These are phyloP conservation scores for Colletotrichum musicola DNA, from an alignment of 2,329 filamentous ascomycete species.

Conservation along the genomic window DNA sequence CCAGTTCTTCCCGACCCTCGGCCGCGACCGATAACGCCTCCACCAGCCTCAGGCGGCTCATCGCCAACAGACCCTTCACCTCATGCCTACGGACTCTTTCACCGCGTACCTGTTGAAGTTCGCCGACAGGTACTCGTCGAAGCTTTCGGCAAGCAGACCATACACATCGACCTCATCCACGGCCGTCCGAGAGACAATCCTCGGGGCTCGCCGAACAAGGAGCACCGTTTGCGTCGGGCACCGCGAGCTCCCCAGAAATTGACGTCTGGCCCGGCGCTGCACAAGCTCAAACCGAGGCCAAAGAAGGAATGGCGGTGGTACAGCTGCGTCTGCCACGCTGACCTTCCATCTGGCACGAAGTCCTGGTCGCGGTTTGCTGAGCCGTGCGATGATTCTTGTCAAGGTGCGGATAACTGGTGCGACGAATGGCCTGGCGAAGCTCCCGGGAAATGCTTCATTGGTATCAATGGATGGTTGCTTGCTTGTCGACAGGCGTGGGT, in stretches of 20 bases:
- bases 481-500: conserved; percentile 31
- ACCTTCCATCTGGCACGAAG: not conserved
- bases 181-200: conserved; percentile 4
- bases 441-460: conserved; percentile 24
- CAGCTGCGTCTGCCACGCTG: conserved; percentile 25
- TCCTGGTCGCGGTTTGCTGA: conserved; percentile 3
- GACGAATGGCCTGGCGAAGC: conserved; percentile 13
- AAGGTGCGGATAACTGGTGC: not conserved
- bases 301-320: conserved; percentile 24
- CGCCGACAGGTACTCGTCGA: conserved; percentile 47
- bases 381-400: not conserved
- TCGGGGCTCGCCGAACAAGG: conserved; percentile 28
- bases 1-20: not conserved
- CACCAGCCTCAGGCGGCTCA: not conserved
- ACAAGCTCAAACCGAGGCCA: not conserved
- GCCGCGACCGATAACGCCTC: conserved; percentile 1
- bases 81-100: not conserved
- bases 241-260: not conserved
- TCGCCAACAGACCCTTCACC: not conserved
- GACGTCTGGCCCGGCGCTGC: not conserved
- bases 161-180: conserved; percentile 45
- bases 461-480: conserved; percentile 33
- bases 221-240: not conserved
- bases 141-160: conserved; percentile 41
- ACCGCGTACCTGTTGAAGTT: conserved; percentile 49